Percentiles rank a stretch among this genome's conserved stretches.
These are phyloP conservation scores for Colletotrichum eleusines DNA, from an alignment of 2,329 filamentous ascomycete species.

Conservation along the genomic window DNA sequence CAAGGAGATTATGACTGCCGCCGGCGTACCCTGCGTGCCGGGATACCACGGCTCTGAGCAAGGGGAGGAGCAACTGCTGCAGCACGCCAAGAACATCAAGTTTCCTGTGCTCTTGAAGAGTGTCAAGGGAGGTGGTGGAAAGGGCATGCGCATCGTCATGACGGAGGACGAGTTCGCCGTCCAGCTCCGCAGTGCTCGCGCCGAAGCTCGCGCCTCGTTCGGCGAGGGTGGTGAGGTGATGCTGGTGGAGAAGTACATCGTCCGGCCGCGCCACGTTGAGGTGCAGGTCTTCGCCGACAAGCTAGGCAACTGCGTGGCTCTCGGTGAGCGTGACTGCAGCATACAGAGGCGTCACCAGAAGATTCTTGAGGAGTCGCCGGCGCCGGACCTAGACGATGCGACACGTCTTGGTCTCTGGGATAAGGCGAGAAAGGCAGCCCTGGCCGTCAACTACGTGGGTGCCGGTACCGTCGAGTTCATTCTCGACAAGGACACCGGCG, in stretches of 20 bases:
- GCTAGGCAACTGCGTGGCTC: constrained; percentile 81
- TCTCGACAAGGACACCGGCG: constrained; percentile 82
- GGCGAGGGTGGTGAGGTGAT: constrained; percentile 84
- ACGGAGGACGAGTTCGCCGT: constrained; percentile 75
- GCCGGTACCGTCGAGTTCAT: constrained; percentile 94
- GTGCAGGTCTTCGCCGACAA: constrained; percentile 92
- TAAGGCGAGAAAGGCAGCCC: constrained; percentile 73
- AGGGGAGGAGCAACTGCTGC: constrained; percentile 69
- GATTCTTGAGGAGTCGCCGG: constrained; percentile 89
- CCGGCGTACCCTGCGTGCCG: constrained; percentile 96
- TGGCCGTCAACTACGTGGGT: constrained; percentile 87
- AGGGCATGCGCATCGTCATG: constrained; percentile 84
- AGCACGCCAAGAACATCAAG: constrained; percentile 77
- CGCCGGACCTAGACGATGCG: constrained; percentile 72
- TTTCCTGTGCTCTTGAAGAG: constrained; percentile 85
- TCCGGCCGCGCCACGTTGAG: constrained; percentile 85
- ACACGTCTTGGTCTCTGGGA: constrained; percentile 74
- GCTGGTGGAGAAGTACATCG: constrained; percentile 86
- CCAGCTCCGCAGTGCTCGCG: constrained; percentile 79
- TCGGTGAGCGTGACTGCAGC: constrained; percentile 90
- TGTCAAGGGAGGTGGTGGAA: constrained; percentile 83
- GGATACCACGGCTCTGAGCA: constrained; percentile 94
- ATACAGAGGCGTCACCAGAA: constrained; percentile 91
- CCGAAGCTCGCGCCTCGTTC: constrained; percentile 82
- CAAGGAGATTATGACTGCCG: constrained; percentile 96